These are phyloP conservation scores for Monilinia polystroma DNA, from an alignment of 2,329 filamentous ascomycete species.

Conservation along the genomic window DNA sequence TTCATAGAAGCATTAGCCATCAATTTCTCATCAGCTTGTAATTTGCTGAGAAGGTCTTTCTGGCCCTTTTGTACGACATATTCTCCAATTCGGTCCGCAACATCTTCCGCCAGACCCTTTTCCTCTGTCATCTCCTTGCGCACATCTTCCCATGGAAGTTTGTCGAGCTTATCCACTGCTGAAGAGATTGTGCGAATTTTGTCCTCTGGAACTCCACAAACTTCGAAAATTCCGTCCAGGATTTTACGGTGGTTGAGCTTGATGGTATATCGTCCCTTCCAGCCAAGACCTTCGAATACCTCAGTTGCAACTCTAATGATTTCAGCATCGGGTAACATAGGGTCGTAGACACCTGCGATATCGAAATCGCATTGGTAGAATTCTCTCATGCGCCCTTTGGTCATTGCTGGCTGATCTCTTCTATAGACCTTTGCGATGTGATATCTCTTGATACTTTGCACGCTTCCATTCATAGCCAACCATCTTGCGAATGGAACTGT, in stretches of 20 bases:
- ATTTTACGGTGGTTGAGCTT: conserved; percentile 96
- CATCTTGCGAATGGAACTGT: conserved; percentile 90
- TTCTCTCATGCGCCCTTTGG: conserved; percentile 89
- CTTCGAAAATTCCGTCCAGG: conserved; percentile 86
- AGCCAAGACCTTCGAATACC: conserved; percentile 78
- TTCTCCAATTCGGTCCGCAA: conserved; percentile 84
- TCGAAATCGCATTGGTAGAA: conserved; percentile 99
- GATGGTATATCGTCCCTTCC: conserved; percentile 67
- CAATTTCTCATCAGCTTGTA: conserved; percentile 67
- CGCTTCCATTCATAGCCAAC: conserved; percentile 80
- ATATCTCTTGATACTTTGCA: conserved; percentile 87
- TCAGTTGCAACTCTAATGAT: conserved; percentile 81
- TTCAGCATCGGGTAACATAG: conserved; percentile 91
- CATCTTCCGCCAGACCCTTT: conserved; percentile 73
- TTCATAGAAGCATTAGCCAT: conserved; percentile 72
- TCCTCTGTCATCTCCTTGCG: conserved; percentile 90
- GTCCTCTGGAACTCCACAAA: conserved; percentile 82
- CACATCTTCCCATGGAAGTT: conserved; percentile 86
- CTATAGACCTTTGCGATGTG: conserved; percentile 93
- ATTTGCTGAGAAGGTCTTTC: conserved; percentile 68
- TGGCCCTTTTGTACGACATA: conserved; percentile 78
- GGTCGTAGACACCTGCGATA: conserved; percentile 82
- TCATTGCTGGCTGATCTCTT: conserved; percentile 79
- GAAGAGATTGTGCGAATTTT: conserved; percentile 88
- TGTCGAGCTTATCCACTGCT: conserved; percentile 95